Conservation (phyloP, 2,329 filamentous ascomycete genomes). For the Phialocephala sp. region DNA sequence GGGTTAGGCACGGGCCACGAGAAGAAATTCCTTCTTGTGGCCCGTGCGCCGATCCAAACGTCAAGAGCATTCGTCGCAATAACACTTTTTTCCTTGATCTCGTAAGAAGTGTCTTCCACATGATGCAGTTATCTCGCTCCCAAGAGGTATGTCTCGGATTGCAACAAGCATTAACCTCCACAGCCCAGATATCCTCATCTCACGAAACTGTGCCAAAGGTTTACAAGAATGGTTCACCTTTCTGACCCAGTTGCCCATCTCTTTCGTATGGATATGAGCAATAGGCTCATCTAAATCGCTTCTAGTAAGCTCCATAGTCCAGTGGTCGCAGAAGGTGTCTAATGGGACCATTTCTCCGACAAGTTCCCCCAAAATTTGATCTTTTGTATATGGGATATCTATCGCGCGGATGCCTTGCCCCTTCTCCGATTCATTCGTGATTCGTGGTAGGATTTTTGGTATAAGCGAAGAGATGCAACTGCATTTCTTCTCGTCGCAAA, state of each 20-base stretch:
- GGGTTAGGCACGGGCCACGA: too few relatives aligned
- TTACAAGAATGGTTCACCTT: conserved; percentile 21
- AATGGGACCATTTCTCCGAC: conserved; percentile 20
- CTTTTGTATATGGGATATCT: neutral
- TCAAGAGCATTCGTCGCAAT: too few relatives aligned
- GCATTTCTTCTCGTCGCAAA: too few relatives aligned
- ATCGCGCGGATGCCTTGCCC: conserved; percentile 14
- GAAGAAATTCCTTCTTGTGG: too few relatives aligned
- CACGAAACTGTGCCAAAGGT: conserved; percentile 14
- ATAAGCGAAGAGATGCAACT: too few relatives aligned
- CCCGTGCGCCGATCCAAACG: too few relatives aligned
- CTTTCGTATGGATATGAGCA: conserved; percentile 18
- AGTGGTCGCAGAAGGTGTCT: conserved; percentile 14
- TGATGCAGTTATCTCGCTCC: conserved; percentile 19
- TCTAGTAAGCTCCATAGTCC: conserved; percentile 22
- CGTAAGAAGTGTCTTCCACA: too few relatives aligned
- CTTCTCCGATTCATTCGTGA: conserved; percentile 18
- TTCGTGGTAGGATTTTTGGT: conserved; percentile 7
- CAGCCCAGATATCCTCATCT: conserved; percentile 20
- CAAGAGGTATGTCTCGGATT: conserved; percentile 18
- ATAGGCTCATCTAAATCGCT: conserved; percentile 21
- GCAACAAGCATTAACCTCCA: conserved; percentile 21
- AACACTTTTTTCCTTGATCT: too few relatives aligned
- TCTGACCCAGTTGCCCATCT: conserved; percentile 19
- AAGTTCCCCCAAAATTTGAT: conserved; percentile 20